These are phyloP conservation scores for Dimocarpus longan DNA, from an alignment of 345 rosid genomes.

Conservation along the genomic window DNA sequence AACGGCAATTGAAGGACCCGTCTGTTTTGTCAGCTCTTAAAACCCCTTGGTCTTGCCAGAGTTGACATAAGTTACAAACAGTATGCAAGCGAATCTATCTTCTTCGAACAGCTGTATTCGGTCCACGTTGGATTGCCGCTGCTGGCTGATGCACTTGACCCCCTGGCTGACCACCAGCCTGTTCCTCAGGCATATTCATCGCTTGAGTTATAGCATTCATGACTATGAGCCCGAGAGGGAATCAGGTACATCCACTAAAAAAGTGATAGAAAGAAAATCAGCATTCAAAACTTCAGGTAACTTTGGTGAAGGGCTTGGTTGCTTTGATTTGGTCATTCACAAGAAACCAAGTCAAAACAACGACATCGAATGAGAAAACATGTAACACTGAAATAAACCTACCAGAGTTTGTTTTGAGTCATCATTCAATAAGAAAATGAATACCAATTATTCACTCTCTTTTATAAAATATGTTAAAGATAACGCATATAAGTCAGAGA, in stretches of 20 bases:
- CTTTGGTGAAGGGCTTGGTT: not conserved
- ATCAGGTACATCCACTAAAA: constrained; percentile 94
- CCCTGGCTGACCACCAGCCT: constrained; percentile 52
- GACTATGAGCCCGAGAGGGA: constrained; percentile 86
- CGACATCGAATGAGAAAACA: not conserved
- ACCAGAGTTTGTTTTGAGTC: not conserved
- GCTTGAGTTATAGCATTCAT: constrained; percentile 97
- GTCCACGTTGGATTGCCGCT: constrained; percentile 43
- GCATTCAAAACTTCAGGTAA: constrained; percentile 11
- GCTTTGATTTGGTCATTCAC: not conserved
- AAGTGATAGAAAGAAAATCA: not conserved
- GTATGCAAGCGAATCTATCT: constrained; percentile 36
- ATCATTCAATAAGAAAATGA: not conserved
- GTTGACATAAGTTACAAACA: not conserved
- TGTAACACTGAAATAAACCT: not conserved
- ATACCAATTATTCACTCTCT: not conserved
- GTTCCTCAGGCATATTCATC: constrained; percentile 83
- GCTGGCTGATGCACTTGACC: constrained; percentile 51
- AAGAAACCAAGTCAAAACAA: not conserved
- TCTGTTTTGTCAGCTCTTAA: not conserved
- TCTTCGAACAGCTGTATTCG: constrained; percentile 54
- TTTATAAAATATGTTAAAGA: not conserved
- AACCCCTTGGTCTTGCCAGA: not conserved
- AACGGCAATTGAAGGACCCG: not conserved
- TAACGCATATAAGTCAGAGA: not conserved